A percentile compares a stretch with the other conserved stretches of the same genome.
These are phyloP conservation scores for Psilocybe azurescens DNA, from an alignment of 768 basidiomycete species.

Conservation along the genomic window DNA sequence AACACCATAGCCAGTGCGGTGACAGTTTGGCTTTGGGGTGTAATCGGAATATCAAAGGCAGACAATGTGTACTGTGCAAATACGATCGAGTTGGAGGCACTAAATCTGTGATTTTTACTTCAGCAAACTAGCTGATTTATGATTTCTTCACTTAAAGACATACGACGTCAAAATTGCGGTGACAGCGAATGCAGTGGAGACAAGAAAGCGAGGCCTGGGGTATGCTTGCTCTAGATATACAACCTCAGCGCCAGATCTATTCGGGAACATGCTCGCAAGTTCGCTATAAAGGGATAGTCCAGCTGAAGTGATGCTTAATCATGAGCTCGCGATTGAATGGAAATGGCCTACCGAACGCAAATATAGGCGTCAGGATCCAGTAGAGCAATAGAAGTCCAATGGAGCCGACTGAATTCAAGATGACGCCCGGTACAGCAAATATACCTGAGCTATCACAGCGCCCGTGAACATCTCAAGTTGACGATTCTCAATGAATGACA, in stretches of 20 bases:
- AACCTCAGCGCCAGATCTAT: conserved; percentile 54
- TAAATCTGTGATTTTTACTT: conserved; percentile 26
- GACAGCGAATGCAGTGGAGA: conserved; percentile 49
- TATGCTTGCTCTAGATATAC: conserved; percentile 54
- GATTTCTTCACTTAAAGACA: conserved; percentile 10
- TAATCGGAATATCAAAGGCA: conserved; percentile 36
- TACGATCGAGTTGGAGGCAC: conserved; percentile 40
- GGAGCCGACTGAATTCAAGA: conserved; percentile 43
- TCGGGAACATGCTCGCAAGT: conserved; percentile 51
- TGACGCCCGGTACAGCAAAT: conserved; percentile 39
- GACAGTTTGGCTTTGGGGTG: conserved; percentile 30
- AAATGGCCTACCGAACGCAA: conserved; percentile 34
- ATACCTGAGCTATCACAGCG: conserved; percentile 35
- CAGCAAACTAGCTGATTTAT: background rate
- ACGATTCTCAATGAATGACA: background rate
- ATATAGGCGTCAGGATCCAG: conserved; percentile 38
- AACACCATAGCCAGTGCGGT: conserved; percentile 30
- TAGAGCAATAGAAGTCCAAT: conserved; percentile 35
- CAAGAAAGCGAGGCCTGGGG: conserved; percentile 45
- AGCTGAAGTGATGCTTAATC: conserved; percentile 24
- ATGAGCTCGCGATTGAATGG: background rate
- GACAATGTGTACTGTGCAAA: conserved; percentile 44
- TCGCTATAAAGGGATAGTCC: conserved; percentile 46
- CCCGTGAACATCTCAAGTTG: background rate
- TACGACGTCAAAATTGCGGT: conserved; percentile 40